Percentiles rank a stretch among this genome's conserved stretches.
phyloP scores from a whole-genome alignment of 2,329 filamentous ascomycete genomes.

The Coniochaeta sp. region DNA sequence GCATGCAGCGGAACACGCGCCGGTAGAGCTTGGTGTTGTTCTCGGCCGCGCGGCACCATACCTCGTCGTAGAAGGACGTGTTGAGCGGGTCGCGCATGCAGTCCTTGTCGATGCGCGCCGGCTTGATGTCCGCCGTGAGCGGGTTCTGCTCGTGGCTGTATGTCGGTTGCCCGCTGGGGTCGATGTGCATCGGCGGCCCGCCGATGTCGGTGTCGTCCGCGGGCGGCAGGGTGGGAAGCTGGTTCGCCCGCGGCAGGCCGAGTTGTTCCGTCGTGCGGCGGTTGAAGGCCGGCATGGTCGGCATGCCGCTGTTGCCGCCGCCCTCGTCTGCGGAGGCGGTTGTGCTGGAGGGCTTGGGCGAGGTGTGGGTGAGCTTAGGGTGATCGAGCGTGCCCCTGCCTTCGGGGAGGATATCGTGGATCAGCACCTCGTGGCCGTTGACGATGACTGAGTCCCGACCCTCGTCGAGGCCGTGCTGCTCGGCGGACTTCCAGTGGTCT shows the following conservation, averaged over 20 bases:
- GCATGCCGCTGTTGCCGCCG: slow-evolving; percentile 40
- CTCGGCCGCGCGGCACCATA: slow-evolving; percentile 78
- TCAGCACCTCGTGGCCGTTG: slow-evolving; percentile 62
- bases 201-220: slow-evolving; percentile 78
- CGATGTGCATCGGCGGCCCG: slow-evolving; percentile 56
- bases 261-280: slow-evolving; percentile 59
- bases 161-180: slow-evolving; percentile 38
- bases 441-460: slow-evolving; percentile 67
- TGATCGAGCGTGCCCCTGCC: slow-evolving; percentile 51
- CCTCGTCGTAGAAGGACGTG: slow-evolving; percentile 74
- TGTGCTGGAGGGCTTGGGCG: slow-evolving; percentile 14
- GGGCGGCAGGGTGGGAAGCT: slow-evolving; percentile 62
- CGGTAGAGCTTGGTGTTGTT: slow-evolving; percentile 96
- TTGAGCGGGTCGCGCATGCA: slow-evolving; percentile 91
- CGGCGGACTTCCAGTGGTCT: slow-evolving; percentile 66
- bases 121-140: slow-evolving; percentile 60
- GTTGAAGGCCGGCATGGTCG: slow-evolving; percentile 48
- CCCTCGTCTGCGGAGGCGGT: slow-evolving; percentile 23
- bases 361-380: slow-evolving; percentile 35
- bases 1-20: slow-evolving; percentile 92
- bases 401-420: slow-evolving; percentile 55
- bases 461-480: slow-evolving; percentile 49
- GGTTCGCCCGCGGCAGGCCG: slow-evolving; percentile 59
- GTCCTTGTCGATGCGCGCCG: slow-evolving; percentile 71
- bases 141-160: slow-evolving; percentile 37